Evolutionary conservation across 139 green algal species (phyloP).

Genomic region (Tetradesmus obliquus): DNA sequence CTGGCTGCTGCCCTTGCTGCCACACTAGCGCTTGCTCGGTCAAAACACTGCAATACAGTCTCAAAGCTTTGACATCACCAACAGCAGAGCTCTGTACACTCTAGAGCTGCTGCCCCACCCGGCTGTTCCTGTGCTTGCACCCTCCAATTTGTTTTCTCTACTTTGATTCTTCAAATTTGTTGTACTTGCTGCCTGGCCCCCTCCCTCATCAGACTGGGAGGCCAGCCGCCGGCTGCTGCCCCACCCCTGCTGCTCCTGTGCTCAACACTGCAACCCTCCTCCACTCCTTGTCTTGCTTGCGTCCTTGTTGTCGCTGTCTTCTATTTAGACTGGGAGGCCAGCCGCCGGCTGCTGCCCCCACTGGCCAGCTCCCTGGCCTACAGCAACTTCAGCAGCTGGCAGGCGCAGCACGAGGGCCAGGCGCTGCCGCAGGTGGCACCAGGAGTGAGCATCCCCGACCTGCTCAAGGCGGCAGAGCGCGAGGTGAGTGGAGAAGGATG

Average conservation of each 20-base stretch:
- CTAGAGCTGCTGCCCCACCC: too few species aligned
- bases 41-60: too few species aligned
- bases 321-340: conserved; percentile 31
- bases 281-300: background rate
- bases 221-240: background rate
- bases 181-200: too few species aligned
- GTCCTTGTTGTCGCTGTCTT: background rate
- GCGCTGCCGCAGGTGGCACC: conserved; percentile 25
- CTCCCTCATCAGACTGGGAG: too few species aligned
- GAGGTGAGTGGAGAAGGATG: conserved; percentile 32
- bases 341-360: conserved; percentile 41
- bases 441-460: conserved; percentile 45
- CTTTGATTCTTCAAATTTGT: too few species aligned
- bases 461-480: conserved; percentile 46
- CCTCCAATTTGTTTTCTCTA: too few species aligned
- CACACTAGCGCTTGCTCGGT: too few species aligned
- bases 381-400: conserved; percentile 48
- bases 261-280: background rate
- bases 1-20: too few species aligned
- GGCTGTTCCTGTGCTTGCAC: too few species aligned
- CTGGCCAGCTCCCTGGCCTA: conserved; percentile 51
- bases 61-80: too few species aligned
- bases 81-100: too few species aligned
- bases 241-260: background rate
- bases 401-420: conserved; percentile 25